Base-by-base conservation (phyloP, 192 early-diverging fungal species). In the Coemansia sp. region DNA sequence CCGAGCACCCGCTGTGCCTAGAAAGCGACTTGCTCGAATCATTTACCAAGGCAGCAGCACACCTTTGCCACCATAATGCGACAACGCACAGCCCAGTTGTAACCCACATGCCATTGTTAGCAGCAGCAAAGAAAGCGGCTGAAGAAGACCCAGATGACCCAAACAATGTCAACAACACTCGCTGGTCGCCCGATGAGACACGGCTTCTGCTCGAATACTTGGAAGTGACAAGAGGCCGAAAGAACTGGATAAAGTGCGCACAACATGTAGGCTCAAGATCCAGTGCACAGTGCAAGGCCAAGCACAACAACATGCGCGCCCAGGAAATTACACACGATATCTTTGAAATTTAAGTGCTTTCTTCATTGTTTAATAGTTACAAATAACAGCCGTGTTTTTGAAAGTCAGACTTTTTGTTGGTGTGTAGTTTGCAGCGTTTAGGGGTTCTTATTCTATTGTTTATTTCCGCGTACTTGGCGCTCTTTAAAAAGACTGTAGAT, bases 221-320 rank as follows among this genome's bases (percentile, higher is more conserved):
- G 17, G 23, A 38, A 1, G 48, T 10, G 1, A 64, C 62, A 0
- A 54, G 24, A 24, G 52, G 52, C 19, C 7, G 61, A 5, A 63
- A 63, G 51, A 63, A 23, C 37, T 63, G 61, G 61, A 35, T 43
- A 0, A 17, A 54, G 3, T 63, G 61, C 12, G 61, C 61, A 1
- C 17, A 25, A 12, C 7, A 53, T 12, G 61, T 63, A 2, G 61
- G 51, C 5, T 41, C 61, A 15, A 66, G 54, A 35, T 41, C 45
- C 21, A 66, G 67, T 11, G 60, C 64, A 0, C 73, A 75, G 56
- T 76, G 73, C 41, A 76, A 76, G 41, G 67, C 68, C 37, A 76
- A 70, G 37, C 68, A 64, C 35, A 75, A 75, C 55, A 75, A 75
- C 19, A 69, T 69, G 59, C 57, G 67, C 4, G 67, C 64, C 5